Evolutionary conservation across 208 protist species (phyloP), one percentile per base, ranked within the genome.

Genomic region (Novymonas esmeraldas): DNA sequence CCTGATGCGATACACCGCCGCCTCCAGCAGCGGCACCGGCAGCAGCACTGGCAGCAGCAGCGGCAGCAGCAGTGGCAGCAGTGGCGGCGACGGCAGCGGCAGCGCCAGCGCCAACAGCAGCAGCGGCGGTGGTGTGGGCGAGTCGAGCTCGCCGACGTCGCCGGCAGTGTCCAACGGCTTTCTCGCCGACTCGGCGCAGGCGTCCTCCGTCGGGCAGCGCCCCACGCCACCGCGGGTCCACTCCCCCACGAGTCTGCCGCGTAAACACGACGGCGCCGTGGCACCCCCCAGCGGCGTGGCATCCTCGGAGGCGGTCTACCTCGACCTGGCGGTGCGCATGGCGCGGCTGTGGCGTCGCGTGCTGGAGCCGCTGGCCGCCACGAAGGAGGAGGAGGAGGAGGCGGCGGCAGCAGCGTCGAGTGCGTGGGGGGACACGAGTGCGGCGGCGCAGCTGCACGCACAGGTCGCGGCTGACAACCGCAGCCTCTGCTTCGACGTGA

Each of bases 401-500:
- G 9, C 20, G 31, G 9, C 1, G 18, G 18, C 26, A 42, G 33
- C 28, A 7, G 51, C 26, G 33, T 18, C 29, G 22, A 52, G 26
- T 7, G 41, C 5, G 24, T 9, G 14, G 4, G 18, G 29, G 24
- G 29, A 16, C 16, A 7, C 44, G 6, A 38, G 46, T 29, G 41
- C 29, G 9, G 28, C 33, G 7, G 39, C 38, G 5, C 49, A 33
- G 42, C 63, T 93, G 42, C 87, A 93, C 65, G 46, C 70, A 1
- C 57, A 51, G 29, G 64, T 93, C 14, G 16, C 57, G 9, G 42
- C 38, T 1, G 51, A 83, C 3, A 28, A 57, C 24, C 81, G 79
- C 63, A 94, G 85, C 6, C 42, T 83, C 3, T 91, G 85, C 69
- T 92, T 90, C 63, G 84, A 82, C 48, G 83, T 79, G 7, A 67